A percentile compares a stretch with the other conserved stretches of the same genome.
phyloP scores from a whole-genome alignment of 495 filamentous ascomycete genomes.

The Pyrenopolyporus hunteri region DNA sequence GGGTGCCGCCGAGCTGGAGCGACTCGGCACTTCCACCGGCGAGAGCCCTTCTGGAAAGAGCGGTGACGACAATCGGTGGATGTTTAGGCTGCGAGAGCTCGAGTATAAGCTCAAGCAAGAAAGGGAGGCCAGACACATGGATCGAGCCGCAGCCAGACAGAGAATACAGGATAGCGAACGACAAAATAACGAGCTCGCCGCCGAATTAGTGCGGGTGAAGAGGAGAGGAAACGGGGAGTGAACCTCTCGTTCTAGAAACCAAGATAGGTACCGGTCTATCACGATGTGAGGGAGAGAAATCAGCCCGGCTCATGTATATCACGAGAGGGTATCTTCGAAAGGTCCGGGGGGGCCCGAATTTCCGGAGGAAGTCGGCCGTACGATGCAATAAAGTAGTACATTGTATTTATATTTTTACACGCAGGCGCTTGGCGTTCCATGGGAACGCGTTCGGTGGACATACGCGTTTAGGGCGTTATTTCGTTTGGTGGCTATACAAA shows the following conservation, averaged over 20 bases:
- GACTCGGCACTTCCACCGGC: conserved; percentile 34
- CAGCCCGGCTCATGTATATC: not conserved
- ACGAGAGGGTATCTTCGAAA: not conserved
- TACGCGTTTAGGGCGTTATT: conserved; percentile 28
- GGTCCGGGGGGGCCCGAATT: not conserved
- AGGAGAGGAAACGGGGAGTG: conserved; percentile 38
- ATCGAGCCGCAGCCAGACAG: conserved; percentile 81
- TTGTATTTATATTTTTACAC: conserved; percentile 16
- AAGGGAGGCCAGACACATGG: conserved; percentile 82
- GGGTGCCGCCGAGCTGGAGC: conserved; percentile 34
- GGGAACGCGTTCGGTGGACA: conserved; percentile 7
- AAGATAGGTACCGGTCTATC: no score
- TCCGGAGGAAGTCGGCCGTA: conserved; percentile 6
- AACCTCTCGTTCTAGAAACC: not conserved
- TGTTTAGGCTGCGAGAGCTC: conserved; percentile 80
- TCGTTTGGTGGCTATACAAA: conserved; percentile 1
- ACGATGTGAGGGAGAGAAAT: no score
- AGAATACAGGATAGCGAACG: conserved; percentile 81
- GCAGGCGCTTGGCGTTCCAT: conserved; percentile 26
- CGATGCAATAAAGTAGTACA: conserved; percentile 16
- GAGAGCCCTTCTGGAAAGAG: conserved; percentile 33
- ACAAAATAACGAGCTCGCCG: conserved; percentile 72
- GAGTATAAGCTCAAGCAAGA: conserved; percentile 90
- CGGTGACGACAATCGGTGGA: conserved; percentile 74
- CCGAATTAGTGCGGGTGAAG: conserved; percentile 38